Conservation (phyloP, 495 filamentous ascomycete genomes). For the Annulohypoxylon nitens region DNA sequence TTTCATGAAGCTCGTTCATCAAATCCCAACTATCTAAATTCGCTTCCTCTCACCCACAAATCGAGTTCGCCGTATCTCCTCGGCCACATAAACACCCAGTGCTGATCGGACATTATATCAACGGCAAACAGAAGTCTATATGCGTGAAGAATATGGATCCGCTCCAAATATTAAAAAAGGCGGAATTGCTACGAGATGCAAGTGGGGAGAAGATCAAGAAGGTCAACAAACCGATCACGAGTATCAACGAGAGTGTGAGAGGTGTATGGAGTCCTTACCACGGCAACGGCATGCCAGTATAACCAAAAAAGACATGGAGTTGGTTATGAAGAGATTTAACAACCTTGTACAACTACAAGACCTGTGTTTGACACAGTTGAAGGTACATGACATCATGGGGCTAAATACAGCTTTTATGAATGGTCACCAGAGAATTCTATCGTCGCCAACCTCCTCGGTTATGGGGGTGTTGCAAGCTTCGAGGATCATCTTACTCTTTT, state of each 20-base stretch:
- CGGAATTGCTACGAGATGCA: conserved; percentile 80
- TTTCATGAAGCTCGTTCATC: conserved; percentile 76
- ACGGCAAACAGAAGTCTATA: conserved; percentile 85
- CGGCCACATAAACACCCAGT: conserved; percentile 89
- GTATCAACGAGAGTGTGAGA: conserved; percentile 91
- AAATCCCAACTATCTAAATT: conserved; percentile 79
- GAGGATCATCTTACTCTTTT: neutral
- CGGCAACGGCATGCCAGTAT: conserved; percentile 67
- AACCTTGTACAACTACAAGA: conserved; percentile 27
- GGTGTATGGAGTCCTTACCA: conserved; percentile 97
- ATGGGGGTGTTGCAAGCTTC: neutral
- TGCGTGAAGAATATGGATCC: conserved; percentile 89
- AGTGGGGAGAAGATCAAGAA: conserved; percentile 87
- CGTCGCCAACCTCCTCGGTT: neutral
- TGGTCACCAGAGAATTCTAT: conserved; percentile 21
- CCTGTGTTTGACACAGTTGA: conserved; percentile 31
- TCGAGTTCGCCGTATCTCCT: conserved; percentile 91
- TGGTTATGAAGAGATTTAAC: neutral
- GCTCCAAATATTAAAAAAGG: conserved; percentile 85
- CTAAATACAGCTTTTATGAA: conserved; percentile 21
- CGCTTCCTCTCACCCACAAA: conserved; percentile 82
- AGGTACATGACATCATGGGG: conserved; percentile 24
- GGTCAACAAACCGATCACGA: conserved; percentile 83
- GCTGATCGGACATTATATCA: conserved; percentile 88
- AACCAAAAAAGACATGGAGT: conserved; percentile 3